Evolutionary conservation across 2,329 filamentous ascomycete species (phyloP), one percentile per base, ranked within the genome.

Genomic region (Fusarium drepaniforme): DNA sequence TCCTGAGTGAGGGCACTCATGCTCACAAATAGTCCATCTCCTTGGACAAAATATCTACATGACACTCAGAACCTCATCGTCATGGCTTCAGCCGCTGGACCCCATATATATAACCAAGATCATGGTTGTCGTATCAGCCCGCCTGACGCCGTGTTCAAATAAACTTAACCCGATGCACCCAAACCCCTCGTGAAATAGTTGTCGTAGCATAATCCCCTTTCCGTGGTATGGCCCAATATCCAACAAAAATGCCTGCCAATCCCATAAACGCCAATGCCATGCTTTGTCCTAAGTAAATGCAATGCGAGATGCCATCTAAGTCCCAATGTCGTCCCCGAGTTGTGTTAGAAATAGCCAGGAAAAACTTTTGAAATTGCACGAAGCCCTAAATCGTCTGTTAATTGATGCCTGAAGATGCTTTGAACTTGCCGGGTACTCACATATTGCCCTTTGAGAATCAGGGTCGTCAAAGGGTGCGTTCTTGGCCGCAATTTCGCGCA

Each of bases 401-500:
- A 69, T 64, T 65, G n/a, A 59, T 44, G 25, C 11, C 18, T 18
- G 11, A n/a, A 38, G 21, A 16, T 25, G 44, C 44, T 13, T 9
- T 13, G 13, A 12, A 58, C 5, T 5, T 8, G 33, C 13, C 1
- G 4, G 49, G 4, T n/a, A 82, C 84, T 82, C 76, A 86, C 85
- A 86, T 69, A 81, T 80, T 38, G 84, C 82, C 70, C 80, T 81
- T 59, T 80, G 79, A 59, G 80, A 78, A 71, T 86, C 84, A 9
- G 84, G 84, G 53, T 86, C 85, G 33, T 85, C 84, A 70, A 86
- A 83, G 38, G 85, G 84, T 63, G 84, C 83, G 57, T 84, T 84
- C 37, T 81, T 84, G 61, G 82, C 82, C 12, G 85, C 85, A 70
- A 86, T 84, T 59, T 85, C 80, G 53, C 84, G 82, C 83, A 86